Conservation (phyloP, 2,329 filamentous ascomycete species). For the Fusarium odoratissimum region DNA sequence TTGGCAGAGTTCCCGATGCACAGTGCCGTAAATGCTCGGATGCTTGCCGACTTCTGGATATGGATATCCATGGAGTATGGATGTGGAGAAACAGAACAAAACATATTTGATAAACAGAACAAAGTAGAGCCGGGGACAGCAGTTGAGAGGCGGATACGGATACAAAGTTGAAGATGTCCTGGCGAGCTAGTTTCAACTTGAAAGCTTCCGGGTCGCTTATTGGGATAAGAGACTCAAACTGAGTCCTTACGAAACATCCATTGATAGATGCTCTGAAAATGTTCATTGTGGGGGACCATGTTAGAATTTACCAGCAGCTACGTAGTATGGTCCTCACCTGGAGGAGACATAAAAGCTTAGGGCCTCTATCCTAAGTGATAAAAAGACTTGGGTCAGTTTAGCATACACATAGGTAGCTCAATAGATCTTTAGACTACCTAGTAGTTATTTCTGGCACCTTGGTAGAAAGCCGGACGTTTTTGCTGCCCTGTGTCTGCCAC, state of each 20-base stretch:
- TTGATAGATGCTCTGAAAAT: slow-evolving; percentile 5
- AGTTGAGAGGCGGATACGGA: background rate
- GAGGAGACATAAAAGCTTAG: background rate
- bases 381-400: background rate
- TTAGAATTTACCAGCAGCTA: background rate
- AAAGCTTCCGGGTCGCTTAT: background rate
- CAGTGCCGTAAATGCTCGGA: slow-evolving; percentile 18
- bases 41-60: slow-evolving; percentile 21
- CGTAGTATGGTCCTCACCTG: background rate
- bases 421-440: background rate
- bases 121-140: background rate
- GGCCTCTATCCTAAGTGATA: background rate
- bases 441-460: background rate
- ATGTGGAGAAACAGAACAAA: slow-evolving; percentile 23
- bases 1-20: slow-evolving; percentile 5
- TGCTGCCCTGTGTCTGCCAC: background rate
- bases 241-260: background rate
- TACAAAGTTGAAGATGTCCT: background rate
- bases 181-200: background rate
- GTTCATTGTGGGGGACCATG: background rate
- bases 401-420: background rate
- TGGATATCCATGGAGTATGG: background rate
- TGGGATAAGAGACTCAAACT: background rate
- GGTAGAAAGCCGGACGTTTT: background rate
- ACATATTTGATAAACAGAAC: background rate